Conservation (phyloP, 2,329 filamentous ascomycete genomes). For the Pseudocercospora eumusae region DNA sequence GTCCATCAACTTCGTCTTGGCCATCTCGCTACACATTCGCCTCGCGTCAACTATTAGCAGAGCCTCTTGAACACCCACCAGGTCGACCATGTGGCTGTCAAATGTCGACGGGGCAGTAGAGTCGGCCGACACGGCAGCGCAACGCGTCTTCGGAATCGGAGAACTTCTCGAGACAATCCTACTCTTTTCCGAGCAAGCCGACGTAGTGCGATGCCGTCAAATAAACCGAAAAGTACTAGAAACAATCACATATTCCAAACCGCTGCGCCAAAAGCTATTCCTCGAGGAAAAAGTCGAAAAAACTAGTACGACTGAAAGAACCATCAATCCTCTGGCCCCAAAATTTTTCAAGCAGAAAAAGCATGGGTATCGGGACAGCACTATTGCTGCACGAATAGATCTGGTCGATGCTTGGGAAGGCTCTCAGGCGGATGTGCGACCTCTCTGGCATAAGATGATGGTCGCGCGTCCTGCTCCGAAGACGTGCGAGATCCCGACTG, state of each 20-base stretch:
- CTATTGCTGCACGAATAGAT: constrained; percentile 27
- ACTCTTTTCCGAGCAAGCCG: constrained; percentile 15
- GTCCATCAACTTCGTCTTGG: background rate
- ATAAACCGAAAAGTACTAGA: constrained; percentile 24
- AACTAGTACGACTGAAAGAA: constrained; percentile 14
- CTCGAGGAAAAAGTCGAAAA: constrained; percentile 22
- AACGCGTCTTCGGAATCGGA: constrained; percentile 25
- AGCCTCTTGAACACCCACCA: constrained; percentile 3
- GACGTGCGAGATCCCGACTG: constrained; percentile 27
- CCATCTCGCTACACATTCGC: constrained; percentile 8
- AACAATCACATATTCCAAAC: constrained; percentile 21
- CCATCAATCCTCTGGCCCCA: constrained; percentile 25
- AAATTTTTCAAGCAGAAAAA: constrained; percentile 23
- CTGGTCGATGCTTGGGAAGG: constrained; percentile 25
- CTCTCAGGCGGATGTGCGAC: constrained; percentile 16
- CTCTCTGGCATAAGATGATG: constrained; percentile 26
- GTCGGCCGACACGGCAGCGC: constrained; percentile 16
- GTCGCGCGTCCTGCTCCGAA: constrained; percentile 26
- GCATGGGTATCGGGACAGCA: constrained; percentile 26
- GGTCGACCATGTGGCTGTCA: constrained; percentile 7
- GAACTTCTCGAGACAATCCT: constrained; percentile 29
- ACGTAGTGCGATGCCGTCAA: constrained; percentile 25
- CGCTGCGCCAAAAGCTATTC: constrained; percentile 22
- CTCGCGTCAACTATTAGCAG: background rate
- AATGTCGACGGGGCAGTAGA: background rate